These are phyloP conservation scores for Mollisiaceae sp. DNA, from an alignment of 2,329 filamentous ascomycete species.

Conservation along the genomic window DNA sequence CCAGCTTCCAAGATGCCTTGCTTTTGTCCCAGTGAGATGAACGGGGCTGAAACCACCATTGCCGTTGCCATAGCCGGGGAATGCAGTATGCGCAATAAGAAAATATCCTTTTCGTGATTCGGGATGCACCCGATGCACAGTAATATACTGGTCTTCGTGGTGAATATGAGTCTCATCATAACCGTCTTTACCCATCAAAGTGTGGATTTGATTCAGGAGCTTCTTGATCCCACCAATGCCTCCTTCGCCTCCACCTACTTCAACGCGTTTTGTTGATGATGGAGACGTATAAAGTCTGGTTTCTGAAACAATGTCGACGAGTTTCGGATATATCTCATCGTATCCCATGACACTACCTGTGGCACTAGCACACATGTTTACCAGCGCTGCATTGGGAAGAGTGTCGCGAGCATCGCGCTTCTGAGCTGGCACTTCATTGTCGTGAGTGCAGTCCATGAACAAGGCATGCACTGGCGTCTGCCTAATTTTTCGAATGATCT, in stretches of 20 bases:
- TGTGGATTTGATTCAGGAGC: slow-evolving; percentile 92
- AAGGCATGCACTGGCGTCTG: slow-evolving; percentile 89
- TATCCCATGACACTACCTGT: slow-evolving; percentile 98
- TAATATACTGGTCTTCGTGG: slow-evolving; percentile 95
- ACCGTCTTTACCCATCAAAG: slow-evolving; percentile 90
- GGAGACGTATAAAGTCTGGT: slow-evolving; percentile 81
- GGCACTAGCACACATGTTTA: slow-evolving; percentile 94
- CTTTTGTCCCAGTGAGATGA: slow-evolving; percentile 81
- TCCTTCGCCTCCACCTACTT: slow-evolving; percentile 71
- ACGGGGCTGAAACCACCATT: slow-evolving; percentile 83
- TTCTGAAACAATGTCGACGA: slow-evolving; percentile 93
- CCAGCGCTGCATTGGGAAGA: slow-evolving; percentile 88
- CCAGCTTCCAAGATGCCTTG: slow-evolving; percentile 88
- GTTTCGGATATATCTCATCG: slow-evolving; percentile 91
- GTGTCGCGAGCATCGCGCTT: slow-evolving; percentile 95
- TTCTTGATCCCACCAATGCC: slow-evolving; percentile 93
- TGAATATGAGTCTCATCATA: slow-evolving; percentile 97
- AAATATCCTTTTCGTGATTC: slow-evolving; percentile 93
- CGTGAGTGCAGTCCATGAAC: slow-evolving; percentile 99
- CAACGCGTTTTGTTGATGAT: slow-evolving; percentile 69
- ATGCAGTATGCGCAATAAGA: slow-evolving; percentile 94
- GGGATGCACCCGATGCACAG: slow-evolving; percentile 92
- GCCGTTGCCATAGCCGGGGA: slow-evolving; percentile 85
- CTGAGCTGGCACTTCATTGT: slow-evolving; percentile 95
- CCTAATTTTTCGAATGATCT: slow-evolving; percentile 77